These are phyloP conservation scores for Megacollybia marginata DNA, from an alignment of 768 basidiomycete genomes.

Conservation along the genomic window DNA sequence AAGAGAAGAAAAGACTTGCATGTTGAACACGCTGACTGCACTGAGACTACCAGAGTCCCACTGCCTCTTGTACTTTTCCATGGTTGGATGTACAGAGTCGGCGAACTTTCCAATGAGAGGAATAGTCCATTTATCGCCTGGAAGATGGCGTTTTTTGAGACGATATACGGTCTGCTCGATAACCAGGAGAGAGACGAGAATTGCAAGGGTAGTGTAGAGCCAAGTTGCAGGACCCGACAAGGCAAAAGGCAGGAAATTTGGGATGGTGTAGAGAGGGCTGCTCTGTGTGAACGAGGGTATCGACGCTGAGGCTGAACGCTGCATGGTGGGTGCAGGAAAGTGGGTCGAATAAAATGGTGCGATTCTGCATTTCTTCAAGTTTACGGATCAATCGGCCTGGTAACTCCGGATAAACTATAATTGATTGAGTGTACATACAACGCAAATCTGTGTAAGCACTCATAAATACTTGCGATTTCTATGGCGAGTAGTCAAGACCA, in stretches of 20 bases:
- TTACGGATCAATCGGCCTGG: too few species aligned
- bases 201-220: conserved; percentile 61
- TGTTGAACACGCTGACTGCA: conserved; percentile 94
- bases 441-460: too few species aligned
- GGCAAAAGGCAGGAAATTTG: conserved; percentile 34
- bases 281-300: conserved; percentile 37
- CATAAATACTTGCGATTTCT: too few species aligned
- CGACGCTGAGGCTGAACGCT: conserved; percentile 16
- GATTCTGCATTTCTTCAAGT: too few species aligned
- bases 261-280: conserved; percentile 35
- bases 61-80: conserved; percentile 87
- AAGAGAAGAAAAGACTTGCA: conserved; percentile 43
- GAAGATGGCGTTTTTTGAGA: conserved; percentile 81
- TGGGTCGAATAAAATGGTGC: too few species aligned
- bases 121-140: conserved; percentile 88
- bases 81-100: conserved; percentile 83
- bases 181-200: conserved; percentile 68
- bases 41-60: conserved; percentile 89
- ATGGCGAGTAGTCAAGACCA: too few species aligned
- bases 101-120: conserved; percentile 97
- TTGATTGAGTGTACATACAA: too few species aligned
- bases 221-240: conserved; percentile 35
- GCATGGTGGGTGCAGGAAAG: background rate
- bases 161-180: conserved; percentile 89
- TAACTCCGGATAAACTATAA: too few species aligned